These are phyloP conservation scores for Iberis pinnata DNA, from an alignment of 345 rosid species.

Conservation along the genomic window DNA sequence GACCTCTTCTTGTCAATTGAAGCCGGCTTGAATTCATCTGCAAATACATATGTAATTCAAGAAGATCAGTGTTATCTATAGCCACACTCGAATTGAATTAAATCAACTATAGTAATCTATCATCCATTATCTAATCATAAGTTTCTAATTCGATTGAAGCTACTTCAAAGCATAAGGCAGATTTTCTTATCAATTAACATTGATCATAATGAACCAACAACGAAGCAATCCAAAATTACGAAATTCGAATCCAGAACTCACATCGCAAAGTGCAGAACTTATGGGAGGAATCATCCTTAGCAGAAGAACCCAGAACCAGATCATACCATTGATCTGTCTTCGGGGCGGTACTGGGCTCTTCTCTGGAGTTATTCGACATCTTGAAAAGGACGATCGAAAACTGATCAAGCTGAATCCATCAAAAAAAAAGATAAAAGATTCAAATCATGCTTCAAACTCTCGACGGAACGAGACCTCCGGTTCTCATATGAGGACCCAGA, in stretches of 20 bases:
- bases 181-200: too few relatives aligned
- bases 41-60: too few relatives aligned
- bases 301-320: conserved; percentile 60
- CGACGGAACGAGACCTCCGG: background rate
- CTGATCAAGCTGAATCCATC: conserved; percentile 19
- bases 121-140: too few relatives aligned
- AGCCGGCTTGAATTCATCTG: conserved; percentile 87
- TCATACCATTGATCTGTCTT: conserved; percentile 78
- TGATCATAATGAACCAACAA: too few relatives aligned
- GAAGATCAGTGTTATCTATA: too few relatives aligned
- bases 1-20: conserved; percentile 72
- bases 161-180: too few relatives aligned
- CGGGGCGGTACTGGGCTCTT: conserved; percentile 60
- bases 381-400: conserved; percentile 12
- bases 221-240: background rate
- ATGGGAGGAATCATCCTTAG: conserved; percentile 49
- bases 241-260: conserved; percentile 29
- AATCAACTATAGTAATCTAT: too few relatives aligned
- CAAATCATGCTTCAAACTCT: conserved; percentile 4
- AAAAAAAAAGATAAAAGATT: background rate
- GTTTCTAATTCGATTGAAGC: too few relatives aligned
- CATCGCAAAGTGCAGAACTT: conserved; percentile 67
- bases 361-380: conserved; percentile 58
- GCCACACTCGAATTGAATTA: too few relatives aligned
- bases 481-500: conserved; percentile 12